A percentile compares a stretch with the other conserved stretches of the same genome.
Evolutionary conservation across 2,329 filamentous ascomycete species (phyloP).

Genomic region (Fusarium pininemorale): DNA sequence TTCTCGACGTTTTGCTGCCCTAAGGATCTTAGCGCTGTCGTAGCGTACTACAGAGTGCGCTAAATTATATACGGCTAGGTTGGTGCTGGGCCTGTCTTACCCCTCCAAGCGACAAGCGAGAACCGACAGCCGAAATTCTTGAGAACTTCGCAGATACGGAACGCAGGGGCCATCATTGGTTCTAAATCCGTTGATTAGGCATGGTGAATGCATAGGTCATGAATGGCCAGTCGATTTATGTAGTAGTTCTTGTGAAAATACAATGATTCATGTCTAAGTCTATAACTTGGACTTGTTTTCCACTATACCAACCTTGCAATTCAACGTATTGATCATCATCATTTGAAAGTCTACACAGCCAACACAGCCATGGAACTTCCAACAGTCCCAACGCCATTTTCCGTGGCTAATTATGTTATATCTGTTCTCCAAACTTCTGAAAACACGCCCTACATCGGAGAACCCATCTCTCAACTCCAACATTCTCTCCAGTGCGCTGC

Average conservation of each 20-base stretch:
- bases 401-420: neutral
- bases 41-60: neutral
- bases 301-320: neutral
- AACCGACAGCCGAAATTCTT: neutral
- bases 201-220: neutral
- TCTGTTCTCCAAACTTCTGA: neutral
- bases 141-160: too few species aligned
- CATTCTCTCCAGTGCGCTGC: neutral
- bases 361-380: neutral
- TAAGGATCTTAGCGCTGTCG: neutral
- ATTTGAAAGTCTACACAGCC: fast-evolving
- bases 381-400: neutral
- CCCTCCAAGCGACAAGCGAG: neutral
- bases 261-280: fast-evolving
- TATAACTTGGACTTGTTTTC: neutral
- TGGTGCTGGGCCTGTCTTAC: neutral
- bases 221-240: neutral
- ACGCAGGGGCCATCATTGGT: neutral
- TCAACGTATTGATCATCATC: too few species aligned
- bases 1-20: neutral
- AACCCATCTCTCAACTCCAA: neutral
- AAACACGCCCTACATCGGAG: neutral
- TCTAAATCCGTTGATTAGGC: too few species aligned
- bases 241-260: fast-evolving
- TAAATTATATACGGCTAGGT: neutral